Evolutionary conservation across 805 yeast genomes (phyloP).

Genomic region (Schwanniomyces sp.): DNA sequence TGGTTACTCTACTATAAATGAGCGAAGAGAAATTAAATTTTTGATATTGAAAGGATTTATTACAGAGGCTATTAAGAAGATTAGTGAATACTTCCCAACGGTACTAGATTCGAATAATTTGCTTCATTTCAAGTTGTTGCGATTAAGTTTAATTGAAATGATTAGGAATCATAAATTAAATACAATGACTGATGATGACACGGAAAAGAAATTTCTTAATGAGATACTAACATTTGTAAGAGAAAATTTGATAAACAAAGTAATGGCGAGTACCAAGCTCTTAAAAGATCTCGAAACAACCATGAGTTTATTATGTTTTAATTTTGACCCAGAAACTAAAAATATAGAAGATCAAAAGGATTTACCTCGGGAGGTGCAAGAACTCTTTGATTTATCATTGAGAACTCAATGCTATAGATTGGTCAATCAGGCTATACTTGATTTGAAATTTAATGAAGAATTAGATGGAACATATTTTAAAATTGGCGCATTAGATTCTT

Average conservation of each 20-base stretch:
- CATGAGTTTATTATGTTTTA: constrained; percentile 73
- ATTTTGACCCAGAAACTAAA: constrained; percentile 31
- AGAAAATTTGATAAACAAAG: constrained; percentile 60
- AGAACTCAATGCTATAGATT: constrained; percentile 65
- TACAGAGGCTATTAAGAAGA: constrained; percentile 52
- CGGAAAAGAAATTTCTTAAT: constrained; percentile 51
- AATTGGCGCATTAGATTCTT: constrained; percentile 9
- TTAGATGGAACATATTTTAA: constrained; percentile 1
- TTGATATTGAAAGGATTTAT: constrained; percentile 62
- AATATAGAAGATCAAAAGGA: constrained; percentile 36
- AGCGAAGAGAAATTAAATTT: constrained; percentile 53
- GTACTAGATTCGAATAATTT: constrained; percentile 61
- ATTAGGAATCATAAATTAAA: constrained; percentile 51
- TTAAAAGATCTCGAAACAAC: constrained; percentile 76
- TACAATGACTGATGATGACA: constrained; percentile 12
- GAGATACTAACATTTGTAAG: constrained; percentile 59
- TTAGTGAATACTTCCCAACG: constrained; percentile 62
- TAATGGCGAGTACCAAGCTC: constrained; percentile 55
- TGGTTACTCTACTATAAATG: constrained; percentile 52
- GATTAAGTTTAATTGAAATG: constrained; percentile 78
- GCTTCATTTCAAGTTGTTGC: constrained; percentile 69
- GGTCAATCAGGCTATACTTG: constrained; percentile 67
- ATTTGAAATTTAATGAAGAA: constrained; percentile 20
- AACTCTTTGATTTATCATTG: constrained; percentile 57
- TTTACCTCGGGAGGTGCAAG: constrained; percentile 55